Base-by-base conservation (phyloP, 257 asterid species). In the Rhazya stricta region DNA sequence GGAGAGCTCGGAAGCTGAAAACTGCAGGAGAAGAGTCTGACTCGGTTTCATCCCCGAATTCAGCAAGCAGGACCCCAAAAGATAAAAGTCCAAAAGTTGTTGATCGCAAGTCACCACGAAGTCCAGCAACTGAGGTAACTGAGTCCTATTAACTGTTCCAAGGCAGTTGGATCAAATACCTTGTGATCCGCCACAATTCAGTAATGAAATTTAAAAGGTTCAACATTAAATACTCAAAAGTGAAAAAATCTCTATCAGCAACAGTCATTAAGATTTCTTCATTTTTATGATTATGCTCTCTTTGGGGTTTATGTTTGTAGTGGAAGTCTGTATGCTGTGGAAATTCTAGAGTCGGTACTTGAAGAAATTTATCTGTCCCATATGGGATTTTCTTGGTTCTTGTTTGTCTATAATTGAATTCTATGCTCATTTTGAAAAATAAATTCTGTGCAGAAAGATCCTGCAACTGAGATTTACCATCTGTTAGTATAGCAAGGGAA, bases 91-190 rank as follows among this genome's bases (percentile, higher is more conserved):
- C 96, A 3, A 90, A 85, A 77, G 88, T 87, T 73, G 88, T 81
- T 67, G 89, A 81, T 54, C 94, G 87, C 16, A 84, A 87, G 2
- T 88, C 96, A 65, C 94, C 94, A 21, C 79, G 88, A 83, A 88
- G 90, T 72, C 94, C 94, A 37, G 89, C 85, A 42, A 54, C 70
- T 71, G 92, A 90, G 98, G 98, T 93, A 83, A 36, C 32, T 50
- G 36, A 65, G 27, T 48, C 43, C 56, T 29, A 50, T 53, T 23
- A 29, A 36, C 16, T 21, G 15, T 41, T 32, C 54, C 56, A 1
- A 25, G 19, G 16, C 32, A 46, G 37, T 66, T 34, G 45, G 41
- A 58, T 46, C 61, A 37, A 29, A 36, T 58, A 69, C 16, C n/a
- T 56, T 34, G 16, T 13, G 53, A n/a, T 41, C 53, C 11, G 1